Conservation (phyloP, 108 stramenopile species). For the Fragilaria crotonensis region DNA sequence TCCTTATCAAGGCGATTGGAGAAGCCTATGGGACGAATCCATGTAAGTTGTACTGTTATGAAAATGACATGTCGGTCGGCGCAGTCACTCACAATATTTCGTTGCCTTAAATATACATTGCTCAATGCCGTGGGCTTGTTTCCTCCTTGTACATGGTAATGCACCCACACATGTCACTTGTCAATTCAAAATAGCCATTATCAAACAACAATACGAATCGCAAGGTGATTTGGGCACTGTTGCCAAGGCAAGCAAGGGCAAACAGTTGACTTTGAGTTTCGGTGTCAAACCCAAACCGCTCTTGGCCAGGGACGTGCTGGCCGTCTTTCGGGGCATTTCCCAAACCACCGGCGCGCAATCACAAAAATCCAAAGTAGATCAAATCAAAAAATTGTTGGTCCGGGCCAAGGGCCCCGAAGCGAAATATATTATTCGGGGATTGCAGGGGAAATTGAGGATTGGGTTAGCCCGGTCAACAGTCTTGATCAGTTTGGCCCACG, state of each 20-base stretch:
- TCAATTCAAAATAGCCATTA: constrained; percentile 5
- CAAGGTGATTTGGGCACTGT: constrained; percentile 95
- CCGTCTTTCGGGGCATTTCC: constrained; percentile 70
- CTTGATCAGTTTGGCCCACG: constrained; percentile 89
- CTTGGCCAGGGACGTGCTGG: constrained; percentile 42
- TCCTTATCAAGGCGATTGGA: constrained; percentile 91
- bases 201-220: constrained; percentile 77
- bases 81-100: background rate
- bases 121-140: no score
- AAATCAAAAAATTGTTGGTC: constrained; percentile 90
- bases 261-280: constrained; percentile 85
- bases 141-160: constrained; percentile 1
- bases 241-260: constrained; percentile 71
- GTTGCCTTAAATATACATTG: no score
- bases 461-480: constrained; percentile 95
- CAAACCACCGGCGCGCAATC: constrained; percentile 74
- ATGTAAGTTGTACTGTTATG: constrained; percentile 5
- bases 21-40: constrained; percentile 76
- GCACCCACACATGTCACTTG: background rate
- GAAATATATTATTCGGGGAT: constrained; percentile 95
- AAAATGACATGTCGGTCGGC: background rate
- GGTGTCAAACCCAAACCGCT: constrained; percentile 65
- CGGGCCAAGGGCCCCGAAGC: constrained; percentile 72
- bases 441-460: constrained; percentile 98
- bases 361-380: constrained; percentile 88